phyloP scores from a whole-genome alignment of 441 rosid species.

The Croton setiger region DNA sequence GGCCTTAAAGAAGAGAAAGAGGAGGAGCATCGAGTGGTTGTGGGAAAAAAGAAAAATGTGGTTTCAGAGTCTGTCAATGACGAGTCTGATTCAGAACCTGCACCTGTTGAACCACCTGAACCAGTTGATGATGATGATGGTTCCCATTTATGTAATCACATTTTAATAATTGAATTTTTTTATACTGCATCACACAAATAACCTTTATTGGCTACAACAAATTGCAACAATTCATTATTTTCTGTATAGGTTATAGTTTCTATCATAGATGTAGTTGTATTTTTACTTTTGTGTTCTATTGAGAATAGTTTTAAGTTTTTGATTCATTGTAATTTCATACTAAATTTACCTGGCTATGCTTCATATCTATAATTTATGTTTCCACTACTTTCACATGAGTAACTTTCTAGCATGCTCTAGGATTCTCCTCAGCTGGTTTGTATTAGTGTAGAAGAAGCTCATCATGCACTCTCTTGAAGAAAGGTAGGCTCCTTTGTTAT shows the following conservation, averaged over 20 bases:
- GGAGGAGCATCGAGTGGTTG: slow-evolving; percentile 28
- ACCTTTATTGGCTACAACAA: not conserved
- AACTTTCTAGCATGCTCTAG: not conserved
- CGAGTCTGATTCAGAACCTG: slow-evolving; percentile 38
- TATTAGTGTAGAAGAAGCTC: not conserved
- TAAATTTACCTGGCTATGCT: not conserved
- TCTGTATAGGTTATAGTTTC: not conserved
- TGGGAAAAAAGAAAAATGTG: slow-evolving; percentile 34
- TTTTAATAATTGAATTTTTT: not conserved
- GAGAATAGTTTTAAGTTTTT: not conserved
- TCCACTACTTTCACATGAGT: slow-evolving; percentile 1
- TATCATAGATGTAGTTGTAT: not conserved
- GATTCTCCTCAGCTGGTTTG: not conserved
- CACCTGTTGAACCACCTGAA: slow-evolving; percentile 39
- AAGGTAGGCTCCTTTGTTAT: slow-evolving; percentile 44
- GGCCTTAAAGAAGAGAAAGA: slow-evolving; percentile 26
- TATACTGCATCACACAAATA: not conserved
- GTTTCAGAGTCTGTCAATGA: slow-evolving; percentile 32
- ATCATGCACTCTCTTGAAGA: slow-evolving; percentile 29
- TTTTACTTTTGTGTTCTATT: not conserved
- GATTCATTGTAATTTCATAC: not conserved
- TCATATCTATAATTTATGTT: not conserved
- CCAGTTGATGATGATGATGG: slow-evolving; percentile 22
- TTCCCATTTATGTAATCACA: not conserved
- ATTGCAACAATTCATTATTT: not conserved